A percentile compares a stretch with the other conserved stretches of the same genome.
Evolutionary conservation across 75 land plant genomes (phyloP).

Genomic region (Picea sitchensis): DNA sequence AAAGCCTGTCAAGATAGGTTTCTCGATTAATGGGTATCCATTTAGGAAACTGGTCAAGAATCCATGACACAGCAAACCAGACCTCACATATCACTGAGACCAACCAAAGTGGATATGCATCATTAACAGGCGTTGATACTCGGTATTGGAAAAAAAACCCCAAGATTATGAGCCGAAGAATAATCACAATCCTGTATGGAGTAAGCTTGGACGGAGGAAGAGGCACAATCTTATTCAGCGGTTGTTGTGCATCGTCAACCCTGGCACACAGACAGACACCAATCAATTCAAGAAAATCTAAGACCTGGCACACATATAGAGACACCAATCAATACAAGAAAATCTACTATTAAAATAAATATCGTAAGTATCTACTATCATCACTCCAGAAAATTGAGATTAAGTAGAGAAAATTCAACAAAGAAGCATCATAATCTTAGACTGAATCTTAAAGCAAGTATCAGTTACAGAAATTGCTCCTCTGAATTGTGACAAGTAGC

Average conservation of each 20-base stretch:
- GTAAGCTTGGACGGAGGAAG: slow-evolving; percentile 73
- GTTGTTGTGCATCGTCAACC: slow-evolving; percentile 80
- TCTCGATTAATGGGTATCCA: slow-evolving; percentile 83
- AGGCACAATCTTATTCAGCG: slow-evolving; percentile 62
- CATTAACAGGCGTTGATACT: slow-evolving; percentile 59
- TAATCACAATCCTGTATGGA: slow-evolving; percentile 71
- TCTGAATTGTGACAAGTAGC: slow-evolving; percentile 2
- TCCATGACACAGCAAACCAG: slow-evolving; percentile 88
- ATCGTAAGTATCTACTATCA: not conserved
- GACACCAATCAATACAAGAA: not conserved
- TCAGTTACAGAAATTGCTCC: not conserved
- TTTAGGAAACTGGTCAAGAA: slow-evolving; percentile 85
- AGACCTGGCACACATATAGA: not conserved
- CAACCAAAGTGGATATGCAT: slow-evolving; percentile 79
- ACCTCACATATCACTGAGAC: slow-evolving; percentile 82
- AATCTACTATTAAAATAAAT: not conserved
- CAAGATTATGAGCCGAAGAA: slow-evolving; percentile 76
- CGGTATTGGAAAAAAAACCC: slow-evolving; percentile 80
- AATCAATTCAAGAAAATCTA: slow-evolving; percentile 1
- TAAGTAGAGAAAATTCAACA: not conserved
- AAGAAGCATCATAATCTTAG: not conserved
- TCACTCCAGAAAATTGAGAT: not conserved
- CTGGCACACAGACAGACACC: slow-evolving; percentile 16
- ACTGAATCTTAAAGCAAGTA: not conserved
- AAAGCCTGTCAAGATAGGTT: slow-evolving; percentile 72